Conservation (phyloP, 169 alveolate species). For the Miamiensis avidus region DNA sequence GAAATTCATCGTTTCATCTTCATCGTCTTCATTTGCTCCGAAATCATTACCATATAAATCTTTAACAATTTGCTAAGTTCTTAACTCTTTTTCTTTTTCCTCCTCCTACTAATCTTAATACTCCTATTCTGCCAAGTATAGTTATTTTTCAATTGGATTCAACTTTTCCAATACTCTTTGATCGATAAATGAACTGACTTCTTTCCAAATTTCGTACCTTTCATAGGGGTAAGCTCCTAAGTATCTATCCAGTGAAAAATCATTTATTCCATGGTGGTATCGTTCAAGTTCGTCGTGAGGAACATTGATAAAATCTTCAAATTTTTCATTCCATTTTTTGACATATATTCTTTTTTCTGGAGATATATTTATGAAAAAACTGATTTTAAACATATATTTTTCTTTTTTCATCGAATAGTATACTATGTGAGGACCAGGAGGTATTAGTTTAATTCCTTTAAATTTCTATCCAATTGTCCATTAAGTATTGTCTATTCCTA, state of each 20-base stretch:
- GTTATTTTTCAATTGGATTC: slow-evolving; percentile 45
- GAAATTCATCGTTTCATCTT: not conserved
- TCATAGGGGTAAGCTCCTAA: slow-evolving; percentile 61
- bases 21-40: not conserved
- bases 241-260: slow-evolving; percentile 52
- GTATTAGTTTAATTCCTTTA: slow-evolving; percentile 58
- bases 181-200: slow-evolving; percentile 28
- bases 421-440: slow-evolving; percentile 67
- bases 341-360: slow-evolving; percentile 32
- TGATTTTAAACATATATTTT: slow-evolving; percentile 43
- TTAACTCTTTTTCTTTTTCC: not conserved
- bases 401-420: slow-evolving; percentile 53
- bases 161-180: slow-evolving; percentile 45
- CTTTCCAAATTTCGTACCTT: slow-evolving; percentile 44
- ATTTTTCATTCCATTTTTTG: slow-evolving; percentile 48
- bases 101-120: not conserved
- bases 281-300: slow-evolving; percentile 43
- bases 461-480: slow-evolving; percentile 56
- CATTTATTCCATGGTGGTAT: slow-evolving; percentile 50
- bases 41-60: not conserved
- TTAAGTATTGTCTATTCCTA: slow-evolving; percentile 60
- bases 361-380: slow-evolving; percentile 44
- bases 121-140: slow-evolving; percentile 26
- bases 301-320: slow-evolving; percentile 31
- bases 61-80: not conserved